Evolutionary conservation across 148 eudicot genomes (phyloP).

Genomic region (Cornus suecica): DNA sequence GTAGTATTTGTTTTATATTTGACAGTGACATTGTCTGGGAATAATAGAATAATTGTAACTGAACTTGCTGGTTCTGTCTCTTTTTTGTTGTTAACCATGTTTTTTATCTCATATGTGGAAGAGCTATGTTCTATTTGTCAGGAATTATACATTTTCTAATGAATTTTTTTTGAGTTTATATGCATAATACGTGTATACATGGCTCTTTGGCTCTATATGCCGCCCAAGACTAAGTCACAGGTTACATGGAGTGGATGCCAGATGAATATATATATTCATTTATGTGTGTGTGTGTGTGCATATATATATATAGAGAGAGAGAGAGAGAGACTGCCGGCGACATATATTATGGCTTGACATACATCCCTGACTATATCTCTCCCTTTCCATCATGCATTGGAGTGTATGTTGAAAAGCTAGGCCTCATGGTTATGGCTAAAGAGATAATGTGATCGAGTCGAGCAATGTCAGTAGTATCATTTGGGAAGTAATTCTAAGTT

Average conservation of each 20-base stretch:
- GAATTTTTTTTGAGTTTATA: neutral
- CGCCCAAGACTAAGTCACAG: slow-evolving; percentile 24
- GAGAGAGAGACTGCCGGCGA: neutral
- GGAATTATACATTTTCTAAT: neutral
- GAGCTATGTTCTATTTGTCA: neutral
- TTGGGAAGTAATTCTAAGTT: slow-evolving; percentile 1
- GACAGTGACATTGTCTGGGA: neutral
- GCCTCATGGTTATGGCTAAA: neutral
- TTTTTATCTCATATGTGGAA: neutral
- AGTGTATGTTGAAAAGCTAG: neutral
- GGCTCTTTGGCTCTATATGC: slow-evolving; percentile 10
- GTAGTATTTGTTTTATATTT: neutral
- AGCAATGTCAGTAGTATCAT: no score
- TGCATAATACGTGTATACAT: neutral
- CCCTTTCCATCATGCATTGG: neutral
- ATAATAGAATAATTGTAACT: neutral
- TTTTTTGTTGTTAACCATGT: neutral
- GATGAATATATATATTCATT: neutral
- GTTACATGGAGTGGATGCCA: neutral
- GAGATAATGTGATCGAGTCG: neutral
- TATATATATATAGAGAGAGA: neutral
- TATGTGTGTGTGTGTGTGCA: no score
- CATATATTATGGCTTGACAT: neutral
- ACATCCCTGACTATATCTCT: neutral
- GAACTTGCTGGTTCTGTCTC: neutral